These are phyloP conservation scores for Solanum habrochaites DNA, from an alignment of 257 asterid genomes.

Conservation along the genomic window DNA sequence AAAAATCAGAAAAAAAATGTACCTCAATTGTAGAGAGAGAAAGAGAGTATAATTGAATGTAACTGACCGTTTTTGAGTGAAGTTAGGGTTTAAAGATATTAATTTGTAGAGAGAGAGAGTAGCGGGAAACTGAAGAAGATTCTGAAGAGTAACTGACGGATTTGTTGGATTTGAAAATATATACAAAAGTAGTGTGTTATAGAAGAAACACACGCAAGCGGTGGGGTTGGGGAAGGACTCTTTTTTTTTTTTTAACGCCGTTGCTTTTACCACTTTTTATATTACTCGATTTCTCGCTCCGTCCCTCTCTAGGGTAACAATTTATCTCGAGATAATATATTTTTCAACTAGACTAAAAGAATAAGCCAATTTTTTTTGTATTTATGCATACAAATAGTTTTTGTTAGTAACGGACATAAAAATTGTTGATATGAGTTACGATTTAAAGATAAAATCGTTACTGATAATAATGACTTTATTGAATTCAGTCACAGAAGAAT, in stretches of 20 bases:
- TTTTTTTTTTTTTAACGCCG: neutral
- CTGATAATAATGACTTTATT: neutral
- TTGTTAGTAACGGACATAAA: neutral
- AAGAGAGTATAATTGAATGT: neutral
- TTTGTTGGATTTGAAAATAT: neutral
- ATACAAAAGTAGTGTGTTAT: neutral
- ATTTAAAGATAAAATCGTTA: neutral
- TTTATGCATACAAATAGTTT: no score
- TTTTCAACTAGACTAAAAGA: no score
- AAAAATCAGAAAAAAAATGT: neutral
- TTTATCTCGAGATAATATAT: no score
- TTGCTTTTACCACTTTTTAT: neutral
- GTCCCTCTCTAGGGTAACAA: no score
- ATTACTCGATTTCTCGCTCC: neutral
- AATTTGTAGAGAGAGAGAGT: neutral
- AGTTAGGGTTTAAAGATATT: neutral
- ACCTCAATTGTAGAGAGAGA: neutral
- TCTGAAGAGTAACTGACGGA: neutral
- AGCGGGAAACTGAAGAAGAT: neutral
- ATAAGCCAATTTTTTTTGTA: no score
- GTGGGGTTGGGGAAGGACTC: neutral
- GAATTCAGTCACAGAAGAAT: neutral
- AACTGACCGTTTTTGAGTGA: neutral
- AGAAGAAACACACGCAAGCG: neutral
- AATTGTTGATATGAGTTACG: neutral